Base-by-base conservation (phyloP, 768 basidiomycete genomes). In the Boletus eberwhitei region DNA sequence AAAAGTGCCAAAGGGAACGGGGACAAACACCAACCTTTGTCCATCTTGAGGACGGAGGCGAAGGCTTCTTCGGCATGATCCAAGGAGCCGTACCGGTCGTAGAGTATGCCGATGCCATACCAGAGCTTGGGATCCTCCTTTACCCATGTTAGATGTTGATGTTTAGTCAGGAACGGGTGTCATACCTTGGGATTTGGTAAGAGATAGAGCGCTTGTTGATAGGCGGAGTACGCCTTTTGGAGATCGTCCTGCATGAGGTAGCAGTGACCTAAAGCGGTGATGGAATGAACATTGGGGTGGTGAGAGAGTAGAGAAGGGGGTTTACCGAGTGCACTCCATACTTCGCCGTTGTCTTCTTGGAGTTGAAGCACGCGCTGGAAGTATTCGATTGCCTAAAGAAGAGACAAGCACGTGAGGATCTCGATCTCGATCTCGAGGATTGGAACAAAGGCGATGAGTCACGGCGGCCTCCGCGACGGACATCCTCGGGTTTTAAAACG, bases 11-110 rank as follows among this genome's bases (percentile, higher is more conserved):
- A 48, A 49, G n/a, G 17, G 32, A 36, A 44, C 2, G 0, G 2
- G 35, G 32, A 38, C 29, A 35, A 37, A 39, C 48, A 72, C 75
- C 70, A 68, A 97, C 96, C 90, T 73, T 92, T 90, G 74, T 98
- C 95, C 94, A 98, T 98, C 59, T 88, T 80, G 39, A 99, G 83
- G 24, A 98, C 96, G 13, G 91, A 94, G 0, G 93, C 87, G 64
- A 99, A 99, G 0, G 97, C 97, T 70, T 98, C 97, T 73, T 99
- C 97, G 60, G 97, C 97, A 63, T 98, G 97, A 74, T 99, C 96
- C 68, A 99, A 79, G 49, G 93, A 95, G 16, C 97, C 97, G 64
- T 98, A 99, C 31, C 97, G 88, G 77, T 99, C 97, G 65, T 99
- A 98, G 34, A 98, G 85, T 53, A 98, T 98, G 34, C 97, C 97